Conservation (phyloP, 345 rosid genomes). For the Rhodamnia rubescens region DNA sequence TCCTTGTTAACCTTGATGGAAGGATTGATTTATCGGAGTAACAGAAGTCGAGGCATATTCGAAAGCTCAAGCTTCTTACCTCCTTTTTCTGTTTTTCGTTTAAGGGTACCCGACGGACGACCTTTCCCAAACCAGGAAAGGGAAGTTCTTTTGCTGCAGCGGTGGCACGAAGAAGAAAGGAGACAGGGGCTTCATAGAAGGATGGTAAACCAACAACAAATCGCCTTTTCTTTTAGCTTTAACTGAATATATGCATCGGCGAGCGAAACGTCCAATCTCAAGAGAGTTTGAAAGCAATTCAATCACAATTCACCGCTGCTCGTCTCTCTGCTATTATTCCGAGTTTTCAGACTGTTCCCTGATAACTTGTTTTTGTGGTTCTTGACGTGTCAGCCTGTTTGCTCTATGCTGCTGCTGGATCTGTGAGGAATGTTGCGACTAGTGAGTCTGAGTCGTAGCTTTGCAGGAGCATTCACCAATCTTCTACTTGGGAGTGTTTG, state of each 20-base stretch:
- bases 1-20: neutral
- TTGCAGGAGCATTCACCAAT: neutral
- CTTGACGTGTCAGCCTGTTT: neutral
- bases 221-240: neutral
- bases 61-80: neutral
- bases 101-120: neutral
- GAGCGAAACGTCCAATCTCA: neutral
- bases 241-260: neutral
- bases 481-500: neutral
- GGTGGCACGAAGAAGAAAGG: neutral
- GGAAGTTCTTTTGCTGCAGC: neutral
- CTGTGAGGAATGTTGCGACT: neutral
- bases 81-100: neutral
- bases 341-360: neutral
- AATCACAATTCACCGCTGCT: neutral
- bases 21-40: neutral
- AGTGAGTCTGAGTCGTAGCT: neutral
- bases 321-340: neutral
- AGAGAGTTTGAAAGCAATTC: neutral
- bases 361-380: neutral
- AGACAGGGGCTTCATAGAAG: neutral
- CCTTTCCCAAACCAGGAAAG: neutral
- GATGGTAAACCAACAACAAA: neutral
- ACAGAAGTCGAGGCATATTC: neutral
- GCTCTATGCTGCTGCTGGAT: slow-evolving; percentile 1